phyloP scores from a whole-genome alignment of 2,329 filamentous ascomycete genomes.

The Aspergillus fumigatus region DNA sequence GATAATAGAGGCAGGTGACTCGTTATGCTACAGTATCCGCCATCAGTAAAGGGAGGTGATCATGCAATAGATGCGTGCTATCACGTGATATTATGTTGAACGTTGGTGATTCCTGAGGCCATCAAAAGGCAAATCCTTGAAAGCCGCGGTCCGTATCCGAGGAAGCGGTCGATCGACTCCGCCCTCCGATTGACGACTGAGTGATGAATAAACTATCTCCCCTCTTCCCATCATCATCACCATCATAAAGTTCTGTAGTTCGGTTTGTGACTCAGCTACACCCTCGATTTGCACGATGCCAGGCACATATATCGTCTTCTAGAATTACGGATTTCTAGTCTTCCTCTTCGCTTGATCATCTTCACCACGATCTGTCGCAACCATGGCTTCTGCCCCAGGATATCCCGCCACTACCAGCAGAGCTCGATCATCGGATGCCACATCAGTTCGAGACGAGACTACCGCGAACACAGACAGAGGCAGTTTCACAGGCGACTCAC shows the following conservation, averaged over 20 bases:
- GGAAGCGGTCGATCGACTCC: conserved; percentile 1
- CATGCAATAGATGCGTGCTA: background rate
- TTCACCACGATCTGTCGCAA: background rate
- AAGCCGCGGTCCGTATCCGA: conserved; percentile 23
- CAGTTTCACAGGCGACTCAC: conserved; percentile 2
- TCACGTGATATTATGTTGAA: conserved; percentile 5
- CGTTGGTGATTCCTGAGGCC: background rate
- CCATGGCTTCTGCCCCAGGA: conserved; percentile 34
- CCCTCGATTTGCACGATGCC: background rate
- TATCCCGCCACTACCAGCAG: conserved; percentile 24
- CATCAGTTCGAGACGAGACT: conserved; percentile 14
- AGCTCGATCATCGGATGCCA: conserved; percentile 24
- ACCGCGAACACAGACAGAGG: conserved; percentile 2
- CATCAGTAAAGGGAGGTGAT: background rate
- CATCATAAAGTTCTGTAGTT: background rate
- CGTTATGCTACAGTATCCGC: background rate
- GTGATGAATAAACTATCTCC: background rate
- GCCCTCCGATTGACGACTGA: conserved; percentile 1
- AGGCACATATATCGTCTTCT: background rate
- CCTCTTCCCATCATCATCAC: background rate
- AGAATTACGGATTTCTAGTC: background rate
- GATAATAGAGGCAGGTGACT: background rate
- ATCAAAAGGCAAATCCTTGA: background rate
- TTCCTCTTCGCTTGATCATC: background rate
- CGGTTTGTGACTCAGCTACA: background rate